phyloP scores from a whole-genome alignment of 2,329 filamentous ascomycete genomes.

The Phialophora expanda region DNA sequence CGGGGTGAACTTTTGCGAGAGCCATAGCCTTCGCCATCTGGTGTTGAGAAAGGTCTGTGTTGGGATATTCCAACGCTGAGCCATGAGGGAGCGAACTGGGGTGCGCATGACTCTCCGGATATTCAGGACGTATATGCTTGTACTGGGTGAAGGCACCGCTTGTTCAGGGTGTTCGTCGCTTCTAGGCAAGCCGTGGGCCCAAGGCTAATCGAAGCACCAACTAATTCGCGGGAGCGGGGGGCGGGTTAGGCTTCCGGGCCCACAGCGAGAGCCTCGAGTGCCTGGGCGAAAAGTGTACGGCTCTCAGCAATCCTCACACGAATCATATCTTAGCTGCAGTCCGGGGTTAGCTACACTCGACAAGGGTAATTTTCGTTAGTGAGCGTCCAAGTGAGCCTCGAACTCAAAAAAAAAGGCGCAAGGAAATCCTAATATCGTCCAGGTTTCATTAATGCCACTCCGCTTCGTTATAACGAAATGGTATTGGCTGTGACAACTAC shows the following conservation, averaged over 20 bases:
- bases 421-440: no score
- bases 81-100: no score
- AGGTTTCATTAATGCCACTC: no score
- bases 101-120: no score
- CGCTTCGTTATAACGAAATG: no score
- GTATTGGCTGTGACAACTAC: no score
- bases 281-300: neutral
- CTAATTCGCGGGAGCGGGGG: neutral
- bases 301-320: neutral
- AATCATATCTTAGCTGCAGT: neutral
- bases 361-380: no score
- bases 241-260: neutral
- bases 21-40: no score
- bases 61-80: no score
- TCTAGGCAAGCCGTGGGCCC: neutral
- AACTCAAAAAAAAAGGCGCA: no score
- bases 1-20: neutral
- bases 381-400: no score
- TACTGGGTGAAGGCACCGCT: neutral
- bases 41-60: no score
- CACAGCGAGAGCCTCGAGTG: neutral
- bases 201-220: neutral
- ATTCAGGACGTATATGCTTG: neutral
- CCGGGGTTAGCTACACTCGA: neutral
- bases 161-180: neutral